Base-by-base conservation (phyloP, 164 flowering plant species). In the Litsea cubeba region DNA sequence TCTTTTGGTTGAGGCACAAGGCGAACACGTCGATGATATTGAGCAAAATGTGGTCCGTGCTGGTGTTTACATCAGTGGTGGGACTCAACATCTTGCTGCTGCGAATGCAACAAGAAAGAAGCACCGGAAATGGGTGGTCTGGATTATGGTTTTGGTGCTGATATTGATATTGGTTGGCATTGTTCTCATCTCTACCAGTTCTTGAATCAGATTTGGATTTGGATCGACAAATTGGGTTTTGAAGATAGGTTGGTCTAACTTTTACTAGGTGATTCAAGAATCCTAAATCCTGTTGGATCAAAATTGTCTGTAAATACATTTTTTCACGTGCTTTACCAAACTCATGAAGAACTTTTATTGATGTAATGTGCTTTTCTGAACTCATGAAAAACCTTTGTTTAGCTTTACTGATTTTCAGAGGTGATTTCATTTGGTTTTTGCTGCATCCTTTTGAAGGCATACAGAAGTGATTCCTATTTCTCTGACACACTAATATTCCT, bases 1-100 rank as follows among this genome's bases (percentile, higher is more conserved):
- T 8, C 85, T 91, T 71, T 64, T 91, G 76, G 93, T 91, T 5
- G 96, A 89, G 75, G 68, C 82, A 14, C 96, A 93, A 71, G 96
- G 94, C 2, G 94, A 84, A 23, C 71, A 83, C 76, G 74, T 91
- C 40, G 88, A 90, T 62, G 86, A 87, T 24, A 91, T 93, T 14
- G 94, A 93, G 68, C 74, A 80, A 40, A 90, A 93, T 80, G 84
- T 91, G 74, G 88, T 75, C 3, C 74, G 71, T 18, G 94, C 89
- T 0, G 83, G 88, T 7, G 18, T 69, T 22, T 88, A 72, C 65
- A 66, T 93, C 54, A 82, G 79, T 65, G 93, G 92, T 12, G 98
- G 96, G 30, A 91, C 93, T 0, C 72, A 84, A 65, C 79, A 80
- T 30, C 88, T 93, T 40, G 82, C 74, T 76, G 82, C 82, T 72